Evolutionary conservation across 2,329 filamentous ascomycete genomes (phyloP).

Genomic region (Pseudocercospora musae): DNA sequence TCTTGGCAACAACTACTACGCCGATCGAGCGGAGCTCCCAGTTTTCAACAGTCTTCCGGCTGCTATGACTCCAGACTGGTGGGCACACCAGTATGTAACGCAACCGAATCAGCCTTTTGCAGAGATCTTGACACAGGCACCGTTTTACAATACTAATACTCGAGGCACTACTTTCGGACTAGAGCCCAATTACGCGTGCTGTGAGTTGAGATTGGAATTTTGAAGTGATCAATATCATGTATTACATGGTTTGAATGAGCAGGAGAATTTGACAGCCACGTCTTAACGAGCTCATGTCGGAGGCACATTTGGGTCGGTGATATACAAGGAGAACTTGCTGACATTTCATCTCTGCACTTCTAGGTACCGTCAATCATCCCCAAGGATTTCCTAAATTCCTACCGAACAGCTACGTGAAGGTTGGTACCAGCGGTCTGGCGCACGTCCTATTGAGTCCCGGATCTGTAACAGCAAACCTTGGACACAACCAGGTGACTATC

Average conservation of each 20-base stretch:
- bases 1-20: constrained; percentile 47
- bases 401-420: constrained; percentile 46
- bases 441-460: constrained; percentile 52
- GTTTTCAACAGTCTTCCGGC: constrained; percentile 57
- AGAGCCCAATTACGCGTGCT: constrained; percentile 55
- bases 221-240: neutral
- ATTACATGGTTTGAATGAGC: neutral
- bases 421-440: constrained; percentile 45
- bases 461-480: constrained; percentile 40
- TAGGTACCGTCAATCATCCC: constrained; percentile 50
- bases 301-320: too few species aligned
- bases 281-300: too few species aligned
- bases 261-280: too few species aligned
- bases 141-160: constrained; percentile 50
- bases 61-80: constrained; percentile 52
- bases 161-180: constrained; percentile 50
- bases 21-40: constrained; percentile 51
- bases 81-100: constrained; percentile 55
- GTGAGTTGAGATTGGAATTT: constrained; percentile 38
- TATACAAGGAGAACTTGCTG: neutral
- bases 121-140: constrained; percentile 40
- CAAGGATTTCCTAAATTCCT: constrained; percentile 58
- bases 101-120: constrained; percentile 54
- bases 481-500: constrained; percentile 41
- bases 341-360: neutral